Percentiles rank a stretch among this genome's conserved stretches.
Evolutionary conservation across 495 filamentous ascomycete species (phyloP).

Genomic region (Talaromyces adpressus): DNA sequence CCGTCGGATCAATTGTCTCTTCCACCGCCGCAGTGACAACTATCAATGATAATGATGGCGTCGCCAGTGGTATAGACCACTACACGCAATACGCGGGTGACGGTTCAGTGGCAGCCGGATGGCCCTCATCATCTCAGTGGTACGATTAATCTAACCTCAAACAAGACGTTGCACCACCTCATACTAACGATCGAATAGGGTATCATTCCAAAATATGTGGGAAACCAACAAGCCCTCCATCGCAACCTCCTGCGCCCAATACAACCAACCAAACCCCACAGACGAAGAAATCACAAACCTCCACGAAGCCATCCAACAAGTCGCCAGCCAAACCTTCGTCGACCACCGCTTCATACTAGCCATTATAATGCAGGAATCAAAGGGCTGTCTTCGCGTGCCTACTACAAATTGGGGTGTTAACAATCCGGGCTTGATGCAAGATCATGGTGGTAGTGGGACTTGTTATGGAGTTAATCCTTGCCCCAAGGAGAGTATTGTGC

Average conservation of each 20-base stretch:
- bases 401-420: slow-evolving; percentile 35
- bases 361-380: slow-evolving; percentile 52
- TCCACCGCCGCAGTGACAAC: neutral
- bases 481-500: slow-evolving; percentile 28
- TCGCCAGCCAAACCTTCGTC: slow-evolving; percentile 30
- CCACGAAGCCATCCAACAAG: slow-evolving; percentile 27
- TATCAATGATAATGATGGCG: neutral
- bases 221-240: slow-evolving; percentile 35
- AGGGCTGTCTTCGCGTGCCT: slow-evolving; percentile 47
- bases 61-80: neutral
- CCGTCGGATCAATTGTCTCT: neutral
- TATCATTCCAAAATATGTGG: neutral
- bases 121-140: slow-evolving; percentile 6
- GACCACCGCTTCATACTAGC: slow-evolving; percentile 53
- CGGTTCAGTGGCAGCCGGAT: slow-evolving; percentile 8
- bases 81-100: slow-evolving; percentile 7
- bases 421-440: slow-evolving; percentile 52
- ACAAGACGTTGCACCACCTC: neutral
- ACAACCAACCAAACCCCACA: slow-evolving; percentile 27
- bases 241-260: slow-evolving; percentile 35
- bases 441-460: slow-evolving; percentile 36
- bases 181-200: neutral
- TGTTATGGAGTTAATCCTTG: slow-evolving; percentile 43
- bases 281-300: slow-evolving; percentile 34
- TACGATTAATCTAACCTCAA: neutral